Evolutionary conservation across 345 rosid species (phyloP).

Genomic region (Eucalyptus shirleyi): DNA sequence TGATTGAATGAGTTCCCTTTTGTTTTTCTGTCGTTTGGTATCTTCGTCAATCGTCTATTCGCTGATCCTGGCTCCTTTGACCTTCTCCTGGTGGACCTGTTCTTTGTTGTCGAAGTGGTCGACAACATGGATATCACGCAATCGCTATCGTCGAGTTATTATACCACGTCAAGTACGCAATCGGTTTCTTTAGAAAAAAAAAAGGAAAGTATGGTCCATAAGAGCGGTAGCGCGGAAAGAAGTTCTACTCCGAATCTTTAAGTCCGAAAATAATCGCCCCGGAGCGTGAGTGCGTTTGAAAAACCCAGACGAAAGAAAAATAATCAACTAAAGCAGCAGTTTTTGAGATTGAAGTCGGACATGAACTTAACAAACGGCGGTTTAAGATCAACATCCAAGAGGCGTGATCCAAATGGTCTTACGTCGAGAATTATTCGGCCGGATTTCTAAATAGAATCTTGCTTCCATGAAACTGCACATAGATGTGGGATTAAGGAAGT

Average conservation of each 20-base stretch:
- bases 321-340: background rate
- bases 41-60: background rate
- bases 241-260: background rate
- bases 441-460: background rate
- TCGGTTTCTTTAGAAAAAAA: too few relatives aligned
- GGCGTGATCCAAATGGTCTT: background rate
- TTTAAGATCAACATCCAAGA: background rate
- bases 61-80: background rate
- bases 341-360: background rate
- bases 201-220: too few relatives aligned
- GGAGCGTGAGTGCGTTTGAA: background rate
- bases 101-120: background rate
- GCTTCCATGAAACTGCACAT: background rate
- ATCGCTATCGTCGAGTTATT: background rate
- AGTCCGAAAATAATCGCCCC: background rate
- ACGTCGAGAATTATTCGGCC: background rate
- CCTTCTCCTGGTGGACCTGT: background rate
- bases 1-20: background rate
- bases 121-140: background rate
- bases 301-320: background rate
- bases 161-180: background rate
- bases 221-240: background rate
- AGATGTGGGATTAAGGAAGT: background rate
- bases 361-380: background rate
- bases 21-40: background rate